Evolutionary conservation across 2,329 filamentous ascomycete genomes (phyloP).

Genomic region (Monilinia aucupariae): DNA sequence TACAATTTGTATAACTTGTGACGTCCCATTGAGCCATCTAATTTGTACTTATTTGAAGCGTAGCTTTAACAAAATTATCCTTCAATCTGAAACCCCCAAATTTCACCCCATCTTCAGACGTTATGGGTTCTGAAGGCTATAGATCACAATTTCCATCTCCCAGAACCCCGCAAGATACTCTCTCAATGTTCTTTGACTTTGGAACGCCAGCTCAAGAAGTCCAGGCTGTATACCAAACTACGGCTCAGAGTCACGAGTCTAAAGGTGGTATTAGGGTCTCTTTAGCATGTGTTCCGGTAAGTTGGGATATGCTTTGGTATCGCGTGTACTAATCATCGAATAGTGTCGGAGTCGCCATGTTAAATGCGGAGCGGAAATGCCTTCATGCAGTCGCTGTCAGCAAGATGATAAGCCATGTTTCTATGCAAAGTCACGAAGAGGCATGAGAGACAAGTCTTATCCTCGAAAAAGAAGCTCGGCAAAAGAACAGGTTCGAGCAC

Average conservation of each 20-base stretch:
- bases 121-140: neutral
- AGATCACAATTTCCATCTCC: neutral
- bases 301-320: neutral
- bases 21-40: neutral
- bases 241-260: slow-evolving; percentile 11
- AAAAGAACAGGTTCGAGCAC: slow-evolving; percentile 17
- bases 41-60: neutral
- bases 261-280: slow-evolving; percentile 39
- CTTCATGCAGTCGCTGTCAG: slow-evolving; percentile 41
- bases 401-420: slow-evolving; percentile 41
- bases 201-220: slow-evolving; percentile 17
- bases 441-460: slow-evolving; percentile 34
- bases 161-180: slow-evolving; percentile 16
- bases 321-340: slow-evolving; percentile 2
- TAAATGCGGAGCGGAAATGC: slow-evolving; percentile 44
- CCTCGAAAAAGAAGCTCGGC: slow-evolving; percentile 22
- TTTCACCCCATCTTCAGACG: neutral
- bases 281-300: slow-evolving; percentile 42
- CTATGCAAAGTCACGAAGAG: slow-evolving; percentile 45
- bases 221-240: neutral
- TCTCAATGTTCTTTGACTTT: slow-evolving; percentile 28
- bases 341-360: slow-evolving; percentile 39
- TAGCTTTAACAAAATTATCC: neutral
- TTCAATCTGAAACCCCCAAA: neutral
- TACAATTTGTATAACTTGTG: neutral